A percentile compares a stretch with the other conserved stretches of the same genome.
Conservation (phyloP, 805 yeast genomes). For the Wickerhamomyces rabaulensis region DNA sequence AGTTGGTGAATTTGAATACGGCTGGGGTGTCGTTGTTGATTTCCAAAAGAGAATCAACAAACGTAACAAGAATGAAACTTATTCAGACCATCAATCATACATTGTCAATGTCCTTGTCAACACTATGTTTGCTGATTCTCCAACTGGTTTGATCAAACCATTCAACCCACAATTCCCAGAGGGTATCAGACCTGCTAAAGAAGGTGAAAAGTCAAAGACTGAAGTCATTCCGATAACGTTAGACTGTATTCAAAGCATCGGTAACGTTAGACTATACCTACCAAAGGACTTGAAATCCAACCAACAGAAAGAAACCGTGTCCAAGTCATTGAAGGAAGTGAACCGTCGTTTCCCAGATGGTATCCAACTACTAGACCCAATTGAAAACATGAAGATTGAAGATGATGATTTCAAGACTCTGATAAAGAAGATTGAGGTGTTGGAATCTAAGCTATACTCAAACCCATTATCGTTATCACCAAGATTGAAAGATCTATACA, state of each 20-base stretch:
- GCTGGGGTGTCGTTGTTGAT: slow-evolving; percentile 92
- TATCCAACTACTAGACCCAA: slow-evolving; percentile 85
- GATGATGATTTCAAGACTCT: slow-evolving; percentile 72
- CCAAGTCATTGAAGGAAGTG: slow-evolving; percentile 75
- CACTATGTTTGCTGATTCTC: slow-evolving; percentile 76
- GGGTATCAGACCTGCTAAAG: slow-evolving; percentile 80
- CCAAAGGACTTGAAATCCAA: slow-evolving; percentile 69
- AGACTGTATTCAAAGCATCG: slow-evolving; percentile 66
- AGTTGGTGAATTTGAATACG: slow-evolving; percentile 62
- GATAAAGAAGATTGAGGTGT: slow-evolving; percentile 71
- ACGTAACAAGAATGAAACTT: slow-evolving; percentile 51
- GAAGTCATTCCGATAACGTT: slow-evolving; percentile 84
- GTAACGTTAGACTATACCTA: slow-evolving; percentile 74
- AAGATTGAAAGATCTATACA: slow-evolving; percentile 57
- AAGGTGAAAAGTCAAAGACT: slow-evolving; percentile 64
- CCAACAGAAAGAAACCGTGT: slow-evolving; percentile 55
- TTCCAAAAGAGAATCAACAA: slow-evolving; percentile 67
- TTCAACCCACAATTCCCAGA: slow-evolving; percentile 75
- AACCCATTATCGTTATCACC: slow-evolving; percentile 66
- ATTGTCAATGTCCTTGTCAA: slow-evolving; percentile 79
- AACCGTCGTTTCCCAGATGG: slow-evolving; percentile 84
- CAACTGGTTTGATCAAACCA: slow-evolving; percentile 73
- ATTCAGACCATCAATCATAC: slow-evolving; percentile 84
- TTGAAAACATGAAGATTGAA: slow-evolving; percentile 86
- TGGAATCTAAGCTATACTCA: slow-evolving; percentile 65